These are phyloP conservation scores for Bonia amplexicaulis DNA, from an alignment of 176 grass and related monocot genomes.

Conservation along the genomic window DNA sequence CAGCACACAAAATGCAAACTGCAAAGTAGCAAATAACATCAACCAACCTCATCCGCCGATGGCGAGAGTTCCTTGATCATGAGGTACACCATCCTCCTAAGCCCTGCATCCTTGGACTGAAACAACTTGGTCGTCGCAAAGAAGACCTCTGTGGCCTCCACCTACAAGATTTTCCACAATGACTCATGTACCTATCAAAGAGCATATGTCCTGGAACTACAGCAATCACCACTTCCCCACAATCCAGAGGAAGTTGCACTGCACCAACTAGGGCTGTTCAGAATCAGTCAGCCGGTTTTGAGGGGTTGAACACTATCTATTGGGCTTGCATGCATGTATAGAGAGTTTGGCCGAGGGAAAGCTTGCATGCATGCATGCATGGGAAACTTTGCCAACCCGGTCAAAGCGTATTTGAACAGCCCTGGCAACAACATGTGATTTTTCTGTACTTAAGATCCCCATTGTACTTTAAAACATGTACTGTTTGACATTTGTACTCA, in stretches of 20 bases:
- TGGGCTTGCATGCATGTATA: not conserved
- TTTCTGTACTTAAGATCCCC: not conserved
- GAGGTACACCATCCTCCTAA: constrained; percentile 99
- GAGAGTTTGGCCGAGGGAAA: too few relatives aligned
- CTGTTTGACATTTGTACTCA: not conserved
- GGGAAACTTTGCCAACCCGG: not conserved
- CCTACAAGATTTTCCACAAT: constrained; percentile 37
- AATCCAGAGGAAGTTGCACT: not conserved
- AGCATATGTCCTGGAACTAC: not conserved
- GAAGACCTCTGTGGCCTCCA: constrained; percentile 93
- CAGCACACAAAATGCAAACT: not conserved
- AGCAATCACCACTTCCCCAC: not conserved
- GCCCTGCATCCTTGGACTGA: constrained; percentile 89
- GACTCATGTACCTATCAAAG: not conserved
- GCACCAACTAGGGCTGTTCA: not conserved
- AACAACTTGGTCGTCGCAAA: constrained; percentile 96
- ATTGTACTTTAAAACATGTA: constrained; percentile 5
- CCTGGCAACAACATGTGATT: not conserved
- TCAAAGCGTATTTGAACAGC: too few relatives aligned
- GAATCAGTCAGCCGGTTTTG: not conserved
- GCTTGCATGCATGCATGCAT: not conserved
- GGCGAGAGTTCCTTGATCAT: constrained; percentile 99
- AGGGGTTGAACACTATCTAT: not conserved
- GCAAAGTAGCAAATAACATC: not conserved
- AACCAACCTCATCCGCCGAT: constrained; percentile 77